Conservation (phyloP, 1,284 basidiomycete genomes). For the Pseudozyma pruni region DNA sequence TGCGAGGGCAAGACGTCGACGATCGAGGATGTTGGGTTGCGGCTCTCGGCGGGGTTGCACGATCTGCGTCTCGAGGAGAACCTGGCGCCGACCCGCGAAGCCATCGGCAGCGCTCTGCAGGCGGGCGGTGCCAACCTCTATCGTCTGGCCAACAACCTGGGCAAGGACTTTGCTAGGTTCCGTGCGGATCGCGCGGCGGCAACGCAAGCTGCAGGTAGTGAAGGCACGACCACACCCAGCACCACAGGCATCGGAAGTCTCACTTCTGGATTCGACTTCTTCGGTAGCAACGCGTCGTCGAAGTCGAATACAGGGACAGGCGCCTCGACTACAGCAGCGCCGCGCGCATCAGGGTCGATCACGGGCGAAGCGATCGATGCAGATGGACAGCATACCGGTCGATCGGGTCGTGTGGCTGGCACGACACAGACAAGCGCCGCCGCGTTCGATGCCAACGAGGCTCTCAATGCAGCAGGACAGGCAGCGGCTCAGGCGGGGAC, state of each 20-base stretch:
- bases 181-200: slow-evolving; percentile 30
- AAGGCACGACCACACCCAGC: slow-evolving; percentile 2
- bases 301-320: slow-evolving; percentile 2
- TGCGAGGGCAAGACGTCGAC: slow-evolving; percentile 63
- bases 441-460: slow-evolving; percentile 37
- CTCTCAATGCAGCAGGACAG: slow-evolving; percentile 41
- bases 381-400: slow-evolving; percentile 30
- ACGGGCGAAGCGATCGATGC: slow-evolving; percentile 54
- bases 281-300: slow-evolving; percentile 11
- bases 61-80: slow-evolving; percentile 65
- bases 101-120: slow-evolving; percentile 59
- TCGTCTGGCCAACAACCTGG: slow-evolving; percentile 55
- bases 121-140: slow-evolving; percentile 58
- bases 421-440: slow-evolving; percentile 9
- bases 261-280: slow-evolving; percentile 34
- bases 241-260: slow-evolving; percentile 14
- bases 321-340: background rate
- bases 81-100: slow-evolving; percentile 61
- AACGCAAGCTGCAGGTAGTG: slow-evolving; percentile 13
- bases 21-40: slow-evolving; percentile 62
- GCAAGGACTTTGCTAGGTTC: slow-evolving; percentile 59
- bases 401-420: slow-evolving; percentile 24
- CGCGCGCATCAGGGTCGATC: slow-evolving; percentile 33
- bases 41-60: slow-evolving; percentile 61
- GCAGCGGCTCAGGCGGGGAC: slow-evolving; percentile 59